phyloP scores from a whole-genome alignment of 1,139 yeast species.

The Debaryomyces sp. region DNA sequence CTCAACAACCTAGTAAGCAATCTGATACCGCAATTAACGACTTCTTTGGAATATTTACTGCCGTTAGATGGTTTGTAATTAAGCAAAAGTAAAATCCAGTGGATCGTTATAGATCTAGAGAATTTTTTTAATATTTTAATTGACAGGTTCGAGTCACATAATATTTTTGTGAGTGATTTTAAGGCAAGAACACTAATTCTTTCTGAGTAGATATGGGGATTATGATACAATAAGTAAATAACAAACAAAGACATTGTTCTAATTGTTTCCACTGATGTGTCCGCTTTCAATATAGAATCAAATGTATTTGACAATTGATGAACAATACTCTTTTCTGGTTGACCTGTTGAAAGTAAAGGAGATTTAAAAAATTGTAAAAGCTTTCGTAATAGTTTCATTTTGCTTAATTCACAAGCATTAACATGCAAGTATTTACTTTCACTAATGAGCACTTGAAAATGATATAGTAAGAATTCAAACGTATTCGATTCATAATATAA shows the following conservation, averaged over 20 bases:
- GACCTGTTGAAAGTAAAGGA: constrained; percentile 16
- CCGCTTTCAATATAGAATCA: constrained; percentile 26
- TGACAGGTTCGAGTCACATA: constrained; percentile 35
- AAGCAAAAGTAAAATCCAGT: constrained; percentile 65
- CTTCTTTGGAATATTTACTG: constrained; percentile 27
- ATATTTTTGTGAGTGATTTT: constrained; percentile 31
- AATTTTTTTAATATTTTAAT: constrained; percentile 48
- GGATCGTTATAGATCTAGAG: constrained; percentile 60
- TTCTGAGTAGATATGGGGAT: constrained; percentile 25
- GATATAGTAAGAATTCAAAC: constrained; percentile 54
- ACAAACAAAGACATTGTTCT: constrained; percentile 37
- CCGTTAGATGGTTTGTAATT: constrained; percentile 26
- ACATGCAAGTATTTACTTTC: constrained; percentile 51
- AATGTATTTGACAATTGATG: constrained; percentile 23
- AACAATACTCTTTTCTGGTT: constrained; percentile 6
- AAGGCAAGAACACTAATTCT: constrained; percentile 34
- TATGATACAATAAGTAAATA: constrained; percentile 37
- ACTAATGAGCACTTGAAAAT: constrained; percentile 54
- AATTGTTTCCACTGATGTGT: constrained; percentile 43
- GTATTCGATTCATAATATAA: constrained; percentile 42
- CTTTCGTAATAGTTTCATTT: constrained; percentile 55
- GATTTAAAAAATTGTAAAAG: constrained; percentile 54
- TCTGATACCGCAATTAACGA: constrained; percentile 50
- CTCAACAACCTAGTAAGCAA: constrained; percentile 53
- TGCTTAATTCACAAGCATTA: constrained; percentile 53